phyloP scores from a whole-genome alignment of 2,329 filamentous ascomycete genomes.

The Fusarium sp. region DNA sequence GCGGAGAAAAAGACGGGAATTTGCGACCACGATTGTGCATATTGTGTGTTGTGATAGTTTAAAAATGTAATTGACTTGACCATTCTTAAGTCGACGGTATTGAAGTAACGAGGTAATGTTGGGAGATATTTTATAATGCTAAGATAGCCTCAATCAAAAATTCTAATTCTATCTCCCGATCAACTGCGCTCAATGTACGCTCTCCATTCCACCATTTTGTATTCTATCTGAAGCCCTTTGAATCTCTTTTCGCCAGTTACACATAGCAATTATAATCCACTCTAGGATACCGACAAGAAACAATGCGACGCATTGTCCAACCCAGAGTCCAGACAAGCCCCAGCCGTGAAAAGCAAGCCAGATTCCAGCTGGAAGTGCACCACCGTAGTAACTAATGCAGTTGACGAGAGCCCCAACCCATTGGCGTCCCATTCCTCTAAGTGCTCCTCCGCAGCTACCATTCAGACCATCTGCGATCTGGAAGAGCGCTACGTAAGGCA shows the following conservation, averaged over 20 bases:
- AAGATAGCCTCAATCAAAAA: accelerated
- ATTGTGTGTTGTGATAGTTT: too few relatives aligned
- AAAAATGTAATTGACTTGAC: too few relatives aligned
- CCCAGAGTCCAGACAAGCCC: slow-evolving; percentile 84
- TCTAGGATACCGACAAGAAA: slow-evolving; percentile 83
- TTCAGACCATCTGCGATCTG: slow-evolving; percentile 92
- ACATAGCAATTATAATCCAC: slow-evolving; percentile 82
- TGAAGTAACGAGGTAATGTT: accelerated
- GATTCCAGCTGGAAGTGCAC: slow-evolving; percentile 83
- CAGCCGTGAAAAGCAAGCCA: slow-evolving; percentile 88
- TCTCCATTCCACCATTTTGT: slow-evolving; percentile 34
- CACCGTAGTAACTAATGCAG: slow-evolving; percentile 84
- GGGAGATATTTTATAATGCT: accelerated
- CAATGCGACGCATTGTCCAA: slow-evolving; percentile 84
- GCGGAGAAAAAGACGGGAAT: neutral
- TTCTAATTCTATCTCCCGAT: neutral
- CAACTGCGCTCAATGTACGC: neutral
- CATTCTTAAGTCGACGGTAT: too few relatives aligned
- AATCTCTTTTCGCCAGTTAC: slow-evolving; percentile 73
- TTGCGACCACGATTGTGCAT: too few relatives aligned
- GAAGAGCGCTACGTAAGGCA: slow-evolving; percentile 89
- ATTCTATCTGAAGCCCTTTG: slow-evolving; percentile 44
- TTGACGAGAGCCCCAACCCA: slow-evolving; percentile 88
- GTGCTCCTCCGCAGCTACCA: slow-evolving; percentile 82
- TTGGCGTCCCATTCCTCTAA: slow-evolving; percentile 87